Evolutionary conservation across 441 rosid genomes (phyloP), one percentile per base, ranked within the genome.

Genomic region (Dalechampia spathulata): DNA sequence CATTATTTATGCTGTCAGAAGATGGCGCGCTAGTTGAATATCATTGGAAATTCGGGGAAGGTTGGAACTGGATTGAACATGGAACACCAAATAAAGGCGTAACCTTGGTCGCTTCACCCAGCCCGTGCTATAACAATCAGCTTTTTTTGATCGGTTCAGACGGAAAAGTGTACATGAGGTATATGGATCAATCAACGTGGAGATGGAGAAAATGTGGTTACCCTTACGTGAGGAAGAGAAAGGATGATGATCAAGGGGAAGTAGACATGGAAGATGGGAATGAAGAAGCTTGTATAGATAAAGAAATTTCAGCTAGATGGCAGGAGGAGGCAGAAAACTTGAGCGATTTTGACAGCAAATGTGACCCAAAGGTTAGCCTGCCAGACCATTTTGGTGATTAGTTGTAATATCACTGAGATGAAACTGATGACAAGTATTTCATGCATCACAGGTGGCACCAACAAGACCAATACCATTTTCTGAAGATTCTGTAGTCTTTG

Each of bases 41-140:
- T 54, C 74, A 81, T 13, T 86, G 94, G 93, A 82, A 72, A 46
- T 4, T 63, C 0, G 72, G 65, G 55, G 85, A 80, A 22, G 89
- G 89, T 45, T 80, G 93, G 93, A 78, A 65, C 54, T 85, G 89
- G 89, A 69, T 78, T 49, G 89, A 82, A 60, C 89, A 85, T 5
- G 89, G 89, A 34, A 75, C 80, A 9, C 89, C 89, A 4, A 61
- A 63, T 42, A 78, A 59, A 68, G 82, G 74, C 16, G 85, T 85
- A 26, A 57, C 69, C 54, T 58, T 85, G 63, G 67, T 75, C 45
- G 65, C 82, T 52, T 60, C 89, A 14, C 86, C 86, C 0, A 74
- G 93, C 36, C 89, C 88, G 6, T 82, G 80, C 66, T 78, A 78
- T 39, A 63, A 77, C 13, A 73, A 74, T 34, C 79, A 75, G 50